These are phyloP conservation scores for Arthrobotrys iridis DNA, from an alignment of 2,329 filamentous ascomycete genomes.

Conservation along the genomic window DNA sequence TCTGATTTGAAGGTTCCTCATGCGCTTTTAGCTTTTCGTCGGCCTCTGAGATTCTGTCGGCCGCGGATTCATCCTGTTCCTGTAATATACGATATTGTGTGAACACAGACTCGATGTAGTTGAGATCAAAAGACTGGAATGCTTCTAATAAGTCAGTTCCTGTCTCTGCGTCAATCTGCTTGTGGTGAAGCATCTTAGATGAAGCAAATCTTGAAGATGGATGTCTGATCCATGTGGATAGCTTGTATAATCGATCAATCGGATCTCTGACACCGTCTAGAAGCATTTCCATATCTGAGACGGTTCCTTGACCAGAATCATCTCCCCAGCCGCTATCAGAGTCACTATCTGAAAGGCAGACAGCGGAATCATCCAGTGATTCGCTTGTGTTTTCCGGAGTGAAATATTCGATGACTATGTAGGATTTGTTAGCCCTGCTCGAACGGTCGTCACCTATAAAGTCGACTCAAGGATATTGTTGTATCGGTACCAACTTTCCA, in stretches of 20 bases:
- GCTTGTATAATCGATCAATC: conserved; percentile 43
- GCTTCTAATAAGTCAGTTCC: conserved; percentile 24
- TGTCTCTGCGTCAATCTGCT: conserved; percentile 33
- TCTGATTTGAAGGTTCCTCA: neutral
- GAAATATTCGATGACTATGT: conserved; percentile 18
- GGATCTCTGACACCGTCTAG: conserved; percentile 37
- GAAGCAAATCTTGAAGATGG: conserved; percentile 34
- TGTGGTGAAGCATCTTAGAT: conserved; percentile 22
- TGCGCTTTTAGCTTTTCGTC: neutral
- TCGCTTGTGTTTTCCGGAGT: neutral
- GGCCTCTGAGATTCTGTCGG: neutral
- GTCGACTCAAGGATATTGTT: neutral
- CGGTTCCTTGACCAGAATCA: conserved; percentile 4
- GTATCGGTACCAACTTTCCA: conserved; percentile 3
- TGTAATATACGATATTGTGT: conserved; percentile 27
- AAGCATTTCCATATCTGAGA: conserved; percentile 27
- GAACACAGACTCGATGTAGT: conserved; percentile 34
- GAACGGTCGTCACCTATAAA: neutral
- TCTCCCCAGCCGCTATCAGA: conserved; percentile 25
- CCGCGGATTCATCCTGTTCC: neutral
- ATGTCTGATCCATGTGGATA: conserved; percentile 37
- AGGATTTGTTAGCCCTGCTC: neutral
- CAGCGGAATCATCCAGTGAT: neutral
- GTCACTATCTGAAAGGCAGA: neutral
- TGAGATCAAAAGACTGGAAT: conserved; percentile 2